Base-by-base conservation (phyloP, 1,139 yeast genomes). In the Suhomyces chickasaworum region DNA sequence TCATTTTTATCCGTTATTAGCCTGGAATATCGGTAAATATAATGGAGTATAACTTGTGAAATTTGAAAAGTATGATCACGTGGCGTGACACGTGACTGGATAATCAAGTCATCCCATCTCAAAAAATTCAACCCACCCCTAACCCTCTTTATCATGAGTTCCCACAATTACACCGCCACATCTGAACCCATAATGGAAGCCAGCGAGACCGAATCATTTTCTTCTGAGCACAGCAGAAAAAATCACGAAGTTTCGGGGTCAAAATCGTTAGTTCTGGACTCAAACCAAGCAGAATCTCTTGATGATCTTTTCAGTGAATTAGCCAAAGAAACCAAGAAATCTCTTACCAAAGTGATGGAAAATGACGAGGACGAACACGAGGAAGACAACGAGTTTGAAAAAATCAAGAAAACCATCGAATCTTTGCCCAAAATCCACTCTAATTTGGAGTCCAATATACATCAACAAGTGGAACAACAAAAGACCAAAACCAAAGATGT, bases 371-470 rank as follows among this genome's bases (percentile, higher is more conserved):
- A 41, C 6, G 51, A 50, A 6, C 31, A 46, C 9, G 50, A 47
- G 4, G 55, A 61, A 27, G 68, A 64, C 7, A 46, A 42, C n/a
- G 50, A 46, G 39, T 70, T 67, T 45, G 50, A 57, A 13, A 55
- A 60, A 38, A 63, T 74, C 41, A 68, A 69, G 41, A 53, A 57
- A 29, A 53, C 66, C 31, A 61, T 74, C 12, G 56, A 57, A 8
- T 60, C 55, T 4, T 60, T 75, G 30, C 80, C 80, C 9, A 69
- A 71, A 45, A 66, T 75, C 23, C 51, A 61, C n/a, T 60, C 68
- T 18, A 56, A 58, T 31, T 57, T 67, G 41, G 73, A 69, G 34
- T 52, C 46, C 17, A 55, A 60, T 9, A 41, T 66, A 37, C 53
- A 53, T 12, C 46, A 47, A 22, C 48, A 50, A 22, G 48, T 49